Evolutionary conservation across 1,284 basidiomycete species (phyloP).

Genomic region (Sporisorium iseilematis-ciliati): DNA sequence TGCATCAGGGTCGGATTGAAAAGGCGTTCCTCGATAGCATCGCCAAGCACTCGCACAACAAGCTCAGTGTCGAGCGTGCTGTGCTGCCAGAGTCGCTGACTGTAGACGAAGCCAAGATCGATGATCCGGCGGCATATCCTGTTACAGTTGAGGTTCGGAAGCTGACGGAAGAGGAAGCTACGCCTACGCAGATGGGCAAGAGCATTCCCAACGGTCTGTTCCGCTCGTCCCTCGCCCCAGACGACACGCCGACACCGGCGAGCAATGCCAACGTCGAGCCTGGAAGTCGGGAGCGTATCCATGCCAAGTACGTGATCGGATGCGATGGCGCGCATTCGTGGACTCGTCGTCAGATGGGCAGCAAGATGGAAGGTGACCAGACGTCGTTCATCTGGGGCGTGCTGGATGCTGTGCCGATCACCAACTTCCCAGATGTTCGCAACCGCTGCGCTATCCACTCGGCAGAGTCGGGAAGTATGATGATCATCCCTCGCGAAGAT

Average conservation of each 20-base stretch:
- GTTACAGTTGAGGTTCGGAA: conserved; percentile 27
- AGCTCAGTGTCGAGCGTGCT: conserved; percentile 32
- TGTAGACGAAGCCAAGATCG: conserved; percentile 20
- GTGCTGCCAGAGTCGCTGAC: conserved; percentile 27
- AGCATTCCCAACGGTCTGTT: conserved; percentile 36
- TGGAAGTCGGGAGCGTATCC: conserved; percentile 30
- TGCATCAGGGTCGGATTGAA: conserved; percentile 47
- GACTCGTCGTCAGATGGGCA: conserved; percentile 38
- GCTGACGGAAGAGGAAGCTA: conserved; percentile 32
- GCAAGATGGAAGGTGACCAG: conserved; percentile 69
- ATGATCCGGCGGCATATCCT: conserved; percentile 25
- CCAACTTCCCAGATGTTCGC: conserved; percentile 78
- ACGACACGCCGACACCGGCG: conserved; percentile 19
- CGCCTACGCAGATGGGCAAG: conserved; percentile 37
- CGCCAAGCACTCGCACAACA: conserved; percentile 19
- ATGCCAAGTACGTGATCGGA: conserved; percentile 45
- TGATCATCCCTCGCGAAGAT: conserved; percentile 79
- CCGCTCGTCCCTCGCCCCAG: conserved; percentile 31
- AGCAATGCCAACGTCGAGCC: conserved; percentile 8
- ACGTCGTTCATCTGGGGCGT: conserved; percentile 70
- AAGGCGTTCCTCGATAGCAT: conserved; percentile 35
- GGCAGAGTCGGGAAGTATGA: conserved; percentile 71
- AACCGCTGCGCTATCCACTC: conserved; percentile 78
- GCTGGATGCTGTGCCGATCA: conserved; percentile 36
- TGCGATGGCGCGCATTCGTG: conserved; percentile 49